A percentile compares a stretch with the other conserved stretches of the same genome.
These are phyloP conservation scores for Antarctomyces pellizariae DNA, from an alignment of 495 filamentous ascomycete genomes.

Conservation along the genomic window DNA sequence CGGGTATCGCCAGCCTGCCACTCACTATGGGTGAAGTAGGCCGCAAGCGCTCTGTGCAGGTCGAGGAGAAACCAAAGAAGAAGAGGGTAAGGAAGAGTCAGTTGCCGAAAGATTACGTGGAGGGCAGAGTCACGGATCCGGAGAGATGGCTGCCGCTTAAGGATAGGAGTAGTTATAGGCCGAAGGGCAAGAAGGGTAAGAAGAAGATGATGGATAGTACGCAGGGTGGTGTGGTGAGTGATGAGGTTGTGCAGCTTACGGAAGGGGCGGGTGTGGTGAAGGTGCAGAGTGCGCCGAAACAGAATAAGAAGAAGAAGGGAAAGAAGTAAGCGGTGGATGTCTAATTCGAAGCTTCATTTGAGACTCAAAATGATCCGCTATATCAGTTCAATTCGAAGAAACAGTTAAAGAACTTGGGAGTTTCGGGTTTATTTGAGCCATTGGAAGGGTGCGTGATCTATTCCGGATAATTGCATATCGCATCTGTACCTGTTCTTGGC, in stretches of 20 bases:
- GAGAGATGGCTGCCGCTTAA: slow-evolving; percentile 83
- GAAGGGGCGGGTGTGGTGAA: slow-evolving; percentile 35
- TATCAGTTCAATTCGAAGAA: no score
- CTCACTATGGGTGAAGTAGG: slow-evolving; percentile 14
- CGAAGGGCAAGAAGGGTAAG: slow-evolving; percentile 80
- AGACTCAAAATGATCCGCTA: no score
- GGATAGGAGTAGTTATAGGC: slow-evolving; percentile 70
- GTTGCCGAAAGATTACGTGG: slow-evolving; percentile 57
- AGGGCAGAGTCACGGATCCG: slow-evolving; percentile 53
- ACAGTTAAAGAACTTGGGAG: no score
- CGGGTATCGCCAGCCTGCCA: slow-evolving; percentile 46
- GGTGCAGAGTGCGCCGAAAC: slow-evolving; percentile 30
- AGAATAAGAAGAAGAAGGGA: slow-evolving; percentile 58
- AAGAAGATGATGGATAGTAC: slow-evolving; percentile 53
- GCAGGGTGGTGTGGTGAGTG: slow-evolving; percentile 58
- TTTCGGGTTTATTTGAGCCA: no score
- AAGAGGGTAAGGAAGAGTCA: slow-evolving; percentile 43
- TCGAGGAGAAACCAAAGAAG: slow-evolving; percentile 23
- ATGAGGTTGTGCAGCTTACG: slow-evolving; percentile 39
- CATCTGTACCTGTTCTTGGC: no score
- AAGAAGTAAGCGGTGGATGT: slow-evolving; percentile 34
- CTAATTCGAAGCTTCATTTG: no score
- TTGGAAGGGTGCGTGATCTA: no score
- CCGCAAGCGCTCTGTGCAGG: slow-evolving; percentile 33
- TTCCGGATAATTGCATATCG: no score